phyloP scores from a whole-genome alignment of 495 filamentous ascomycete species.

The Daldinia concentrica region DNA sequence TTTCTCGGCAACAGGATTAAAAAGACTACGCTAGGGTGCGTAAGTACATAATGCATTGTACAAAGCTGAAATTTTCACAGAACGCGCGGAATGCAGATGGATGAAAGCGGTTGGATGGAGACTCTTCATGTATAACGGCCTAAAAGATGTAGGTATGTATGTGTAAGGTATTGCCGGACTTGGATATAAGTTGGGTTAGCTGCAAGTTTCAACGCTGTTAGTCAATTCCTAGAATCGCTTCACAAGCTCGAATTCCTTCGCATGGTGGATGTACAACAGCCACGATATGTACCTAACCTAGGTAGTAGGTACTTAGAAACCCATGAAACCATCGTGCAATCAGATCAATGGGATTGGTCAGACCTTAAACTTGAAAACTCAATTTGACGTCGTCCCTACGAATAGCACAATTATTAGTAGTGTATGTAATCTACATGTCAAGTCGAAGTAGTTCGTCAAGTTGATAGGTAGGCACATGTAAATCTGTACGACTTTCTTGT shows the following conservation, averaged over 20 bases:
- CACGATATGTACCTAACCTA: not conserved
- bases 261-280: not conserved
- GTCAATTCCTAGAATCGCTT: slow-evolving; percentile 3
- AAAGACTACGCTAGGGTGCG: not conserved
- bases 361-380: not conserved
- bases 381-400: not conserved
- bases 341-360: slow-evolving; percentile 22
- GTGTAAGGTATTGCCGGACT: slow-evolving; percentile 30
- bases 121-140: slow-evolving; percentile 3
- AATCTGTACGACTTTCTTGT: slow-evolving; percentile 16
- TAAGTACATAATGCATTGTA: not conserved
- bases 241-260: not conserved
- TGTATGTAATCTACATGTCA: not conserved
- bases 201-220: not conserved
- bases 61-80: slow-evolving; percentile 10
- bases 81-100: slow-evolving; percentile 19
- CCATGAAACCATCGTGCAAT: slow-evolving; percentile 14
- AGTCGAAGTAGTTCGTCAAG: not conserved
- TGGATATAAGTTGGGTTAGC: slow-evolving; percentile 16
- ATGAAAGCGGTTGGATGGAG: slow-evolving; percentile 32
- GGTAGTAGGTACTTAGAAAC: not conserved
- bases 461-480: not conserved
- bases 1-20: slow-evolving; percentile 2
- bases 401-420: not conserved
- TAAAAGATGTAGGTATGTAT: not conserved